Evolutionary conservation across 2,329 filamentous ascomycete species (phyloP).

Genomic region (Xylaria sp.): DNA sequence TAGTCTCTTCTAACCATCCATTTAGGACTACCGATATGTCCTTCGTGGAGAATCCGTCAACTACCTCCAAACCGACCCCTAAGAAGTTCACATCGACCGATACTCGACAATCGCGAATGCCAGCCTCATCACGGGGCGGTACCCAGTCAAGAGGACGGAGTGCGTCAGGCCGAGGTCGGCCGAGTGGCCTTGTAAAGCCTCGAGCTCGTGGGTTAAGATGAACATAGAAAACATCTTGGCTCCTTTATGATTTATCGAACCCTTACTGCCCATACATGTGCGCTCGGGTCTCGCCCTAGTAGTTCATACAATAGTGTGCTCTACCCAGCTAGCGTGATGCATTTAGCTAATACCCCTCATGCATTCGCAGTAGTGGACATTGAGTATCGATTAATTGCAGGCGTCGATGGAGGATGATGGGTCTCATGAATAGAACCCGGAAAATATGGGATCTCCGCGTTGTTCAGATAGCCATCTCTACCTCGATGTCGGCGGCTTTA

Average conservation of each 20-base stretch:
- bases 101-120: conserved; percentile 60
- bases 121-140: conserved; percentile 57
- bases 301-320: conserved; percentile 6
- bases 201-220: conserved; percentile 60
- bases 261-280: conserved; percentile 4
- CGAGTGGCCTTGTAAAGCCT: conserved; percentile 60
- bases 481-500: conserved; percentile 51
- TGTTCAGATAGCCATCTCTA: conserved; percentile 54
- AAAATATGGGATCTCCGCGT: conserved; percentile 1
- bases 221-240: conserved; percentile 37
- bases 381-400: neutral
- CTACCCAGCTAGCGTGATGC: neutral
- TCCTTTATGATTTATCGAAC: neutral
- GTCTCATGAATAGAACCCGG: conserved; percentile 12
- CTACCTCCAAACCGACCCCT: conserved; percentile 62
- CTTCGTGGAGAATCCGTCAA: conserved; percentile 84
- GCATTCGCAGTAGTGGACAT: neutral
- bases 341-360: neutral
- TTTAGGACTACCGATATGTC: conserved; percentile 87
- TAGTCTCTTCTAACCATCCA: conserved; percentile 38
- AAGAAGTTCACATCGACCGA: conserved; percentile 59
- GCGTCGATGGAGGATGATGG: neutral
- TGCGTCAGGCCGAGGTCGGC: conserved; percentile 54
- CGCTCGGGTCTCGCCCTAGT: conserved; percentile 3
- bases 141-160: conserved; percentile 51